Conservation (phyloP, 2,329 filamentous ascomycete species). For the Cercospora janseana region DNA sequence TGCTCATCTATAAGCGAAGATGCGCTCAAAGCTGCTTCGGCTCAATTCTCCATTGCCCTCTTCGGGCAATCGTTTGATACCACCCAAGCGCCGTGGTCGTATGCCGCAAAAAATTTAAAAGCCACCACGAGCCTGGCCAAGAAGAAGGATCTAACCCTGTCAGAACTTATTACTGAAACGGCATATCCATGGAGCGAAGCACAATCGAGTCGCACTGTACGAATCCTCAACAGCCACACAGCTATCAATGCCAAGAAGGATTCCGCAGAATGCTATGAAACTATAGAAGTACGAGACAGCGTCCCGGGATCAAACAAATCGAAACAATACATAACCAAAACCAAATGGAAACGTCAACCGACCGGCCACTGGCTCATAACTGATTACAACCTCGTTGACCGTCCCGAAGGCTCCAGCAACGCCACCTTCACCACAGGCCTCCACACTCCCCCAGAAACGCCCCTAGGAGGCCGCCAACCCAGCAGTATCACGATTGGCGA, state of each 20-base stretch:
- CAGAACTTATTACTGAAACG: constrained; percentile 7
- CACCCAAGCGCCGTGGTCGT: neutral
- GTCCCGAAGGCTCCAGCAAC: neutral
- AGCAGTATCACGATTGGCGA: neutral
- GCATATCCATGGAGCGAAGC: neutral
- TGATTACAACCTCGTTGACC: constrained; percentile 1
- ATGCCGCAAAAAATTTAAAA: constrained; percentile 10
- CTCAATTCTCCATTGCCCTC: neutral
- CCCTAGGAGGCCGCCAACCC: neutral
- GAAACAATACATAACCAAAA: constrained; percentile 7
- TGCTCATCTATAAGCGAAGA: constrained; percentile 1
- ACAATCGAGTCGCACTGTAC: neutral
- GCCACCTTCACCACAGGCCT: constrained; percentile 7
- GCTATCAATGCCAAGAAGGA: neutral
- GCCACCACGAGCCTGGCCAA: neutral
- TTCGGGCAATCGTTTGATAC: neutral
- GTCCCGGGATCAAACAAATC: neutral
- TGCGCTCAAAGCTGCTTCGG: constrained; percentile 1
- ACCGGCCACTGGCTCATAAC: constrained; percentile 3
- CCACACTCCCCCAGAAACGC: constrained; percentile 8
- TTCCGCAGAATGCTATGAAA: constrained; percentile 9
- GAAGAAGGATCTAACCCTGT: neutral
- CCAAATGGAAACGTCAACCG: constrained; percentile 1
- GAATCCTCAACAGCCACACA: constrained; percentile 1
- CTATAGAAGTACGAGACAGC: neutral